Conservation (phyloP, 305 asterid species). For the Euphrasia arctica region DNA sequence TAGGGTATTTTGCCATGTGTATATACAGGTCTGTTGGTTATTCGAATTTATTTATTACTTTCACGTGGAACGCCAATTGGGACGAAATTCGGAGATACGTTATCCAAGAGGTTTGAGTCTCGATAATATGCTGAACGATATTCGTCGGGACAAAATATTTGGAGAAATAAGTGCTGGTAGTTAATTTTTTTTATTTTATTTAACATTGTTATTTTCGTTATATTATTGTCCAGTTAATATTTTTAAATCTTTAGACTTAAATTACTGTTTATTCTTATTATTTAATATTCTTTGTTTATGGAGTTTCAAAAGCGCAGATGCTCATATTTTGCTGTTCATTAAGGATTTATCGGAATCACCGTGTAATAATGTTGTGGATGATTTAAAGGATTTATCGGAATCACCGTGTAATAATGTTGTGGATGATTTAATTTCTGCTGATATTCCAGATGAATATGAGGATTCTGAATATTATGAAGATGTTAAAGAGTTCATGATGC, state of each 20-base stretch:
- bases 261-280: too few relatives aligned
- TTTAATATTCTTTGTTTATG: not conserved
- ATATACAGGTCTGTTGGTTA: not conserved
- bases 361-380: not conserved
- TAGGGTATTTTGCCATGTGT: not conserved
- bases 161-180: not conserved
- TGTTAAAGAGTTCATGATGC: conserved; percentile 4
- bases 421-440: not conserved
- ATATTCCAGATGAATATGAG: not conserved
- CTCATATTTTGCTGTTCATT: conserved; percentile 9
- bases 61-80: conserved; percentile 2
- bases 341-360: not conserved
- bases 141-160: not conserved
- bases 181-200: too few relatives aligned
- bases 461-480: not conserved
- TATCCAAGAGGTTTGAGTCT: not conserved
- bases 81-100: not conserved
- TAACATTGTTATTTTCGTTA: too few relatives aligned
- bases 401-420: too few relatives aligned
- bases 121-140: not conserved
- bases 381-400: not conserved
- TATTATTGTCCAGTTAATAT: too few relatives aligned
- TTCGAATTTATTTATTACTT: not conserved
- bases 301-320: conserved; percentile 11
- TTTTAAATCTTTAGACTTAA: too few relatives aligned